Base-by-base conservation (phyloP, 768 basidiomycete genomes). In the Pholiota molesta region DNA sequence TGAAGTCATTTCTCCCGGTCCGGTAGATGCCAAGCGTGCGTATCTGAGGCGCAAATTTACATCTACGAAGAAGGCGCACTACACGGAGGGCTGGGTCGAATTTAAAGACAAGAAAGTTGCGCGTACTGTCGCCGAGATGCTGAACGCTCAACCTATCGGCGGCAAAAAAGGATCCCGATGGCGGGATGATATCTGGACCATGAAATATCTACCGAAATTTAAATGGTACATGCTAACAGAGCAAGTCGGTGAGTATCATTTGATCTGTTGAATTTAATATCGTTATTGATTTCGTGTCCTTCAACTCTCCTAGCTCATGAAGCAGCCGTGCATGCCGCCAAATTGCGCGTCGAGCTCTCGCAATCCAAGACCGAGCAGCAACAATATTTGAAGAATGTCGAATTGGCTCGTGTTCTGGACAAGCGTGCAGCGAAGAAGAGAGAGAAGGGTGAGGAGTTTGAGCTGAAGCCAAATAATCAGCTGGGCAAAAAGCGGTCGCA, bases 151-250 rank as follows among this genome's bases (percentile, higher is more conserved):
- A 69, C 85, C 94, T 1, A 95, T 99, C 62, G 97, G 97, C 29
- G 95, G 94, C 2, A 96, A 94, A 79, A 95, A 94, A 73, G 90
- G 91, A 5, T 83, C 87, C 2, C 81, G 94, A 61, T 98, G 94
- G 93, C 82, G 94, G 72, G 97, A 99, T 71, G 97, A 99, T 66
- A 88, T 99, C 8, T 99, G 97, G 97, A 98, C 97, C 60, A 97
- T 99, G 95, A 97, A 97, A 72, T 99, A 99, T 73, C 79, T 99
- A 61, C 96, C 96, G 9, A 91, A 88, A 70, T 99, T 99, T 82
- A 97, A 96, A 70, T 99, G 97, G 97, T 88, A 91, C 75, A 97
- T 97, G 97, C 80, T 99, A 61, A 96, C 94, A 6, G 97, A 99
- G 75, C 97, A 98, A 83, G 90, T 99, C 68, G 95, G 97, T 97